Base-by-base conservation (phyloP, 2,329 filamentous ascomycete species). In the Akanthomyces uredinophilus region DNA sequence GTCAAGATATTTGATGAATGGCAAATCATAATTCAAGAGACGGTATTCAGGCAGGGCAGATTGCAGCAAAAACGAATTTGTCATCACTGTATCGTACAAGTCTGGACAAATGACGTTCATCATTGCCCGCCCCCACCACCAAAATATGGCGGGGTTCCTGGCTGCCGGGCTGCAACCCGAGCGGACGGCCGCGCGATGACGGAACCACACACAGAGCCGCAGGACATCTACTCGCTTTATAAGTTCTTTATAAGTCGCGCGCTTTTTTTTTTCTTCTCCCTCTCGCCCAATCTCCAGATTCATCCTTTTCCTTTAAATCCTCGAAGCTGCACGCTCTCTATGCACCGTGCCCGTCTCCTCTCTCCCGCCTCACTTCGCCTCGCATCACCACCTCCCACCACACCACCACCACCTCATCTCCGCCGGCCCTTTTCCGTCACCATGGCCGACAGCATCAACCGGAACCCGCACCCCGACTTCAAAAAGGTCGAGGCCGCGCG, bases 391-490 rank as follows among this genome's bases (percentile, higher is more conserved):
- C 22, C 35, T 6, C 24, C 22, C 60, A 37, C 56, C 27, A n/a
- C 27, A 46, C 18, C 46, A 47, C 22, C 35, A 4, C 24, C 29
- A 43, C 51, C 58, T 54, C 32, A 37, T 39, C 60, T 24, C 22
- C 41, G 16, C 51, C 43, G 44, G n/a, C 52, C 10, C 52, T 56
- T 56, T 20, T 62, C 58, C 51, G 43, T 65, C 65, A 68, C 63
- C 52, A 74, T 73, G 65, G 46, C 65, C 22, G 64, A 66, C 64
- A 51, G 50, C 43, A 63, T 65, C 66, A 78, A 86, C 71, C 84
- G 86, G 71, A 90, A 89, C 73, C 85, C 85, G 1, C 88, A 91
- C 74, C 83, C 83, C 2, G 87, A 94, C 77, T 94, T 94, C 79
- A 89, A 91, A 70, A 74, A 77, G 22, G 86, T 91, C 61, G 87